phyloP scores from a whole-genome alignment of 371 early-diverging fungal genomes.

The Mucor velutinosus region DNA sequence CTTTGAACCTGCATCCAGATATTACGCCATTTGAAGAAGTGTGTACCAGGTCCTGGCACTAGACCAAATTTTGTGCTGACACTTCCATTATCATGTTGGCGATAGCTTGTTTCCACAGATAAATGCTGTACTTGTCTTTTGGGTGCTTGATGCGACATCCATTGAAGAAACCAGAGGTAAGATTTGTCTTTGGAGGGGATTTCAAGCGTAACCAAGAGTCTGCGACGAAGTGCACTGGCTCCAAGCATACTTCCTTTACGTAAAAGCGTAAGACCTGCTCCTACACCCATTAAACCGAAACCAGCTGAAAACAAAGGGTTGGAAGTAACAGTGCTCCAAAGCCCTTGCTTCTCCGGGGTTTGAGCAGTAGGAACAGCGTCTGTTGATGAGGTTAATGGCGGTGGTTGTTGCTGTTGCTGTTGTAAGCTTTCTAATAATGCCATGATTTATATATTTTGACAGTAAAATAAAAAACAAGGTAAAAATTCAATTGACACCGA shows the following conservation, averaged over 20 bases:
- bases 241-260: constrained; percentile 73
- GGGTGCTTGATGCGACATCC: constrained; percentile 78
- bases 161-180: constrained; percentile 93
- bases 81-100: constrained; percentile 91
- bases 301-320: constrained; percentile 97
- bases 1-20: constrained; percentile 91
- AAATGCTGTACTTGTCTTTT: constrained; percentile 70
- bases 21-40: constrained; percentile 80
- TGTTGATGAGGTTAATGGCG: background rate
- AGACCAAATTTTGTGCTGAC: constrained; percentile 81
- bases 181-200: constrained; percentile 93
- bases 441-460: background rate
- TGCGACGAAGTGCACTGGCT: constrained; percentile 71
- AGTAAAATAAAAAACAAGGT: background rate
- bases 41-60: constrained; percentile 93
- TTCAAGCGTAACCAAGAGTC: constrained; percentile 88
- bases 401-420: background rate
- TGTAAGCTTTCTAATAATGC: background rate
- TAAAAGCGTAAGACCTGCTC: constrained; percentile 81
- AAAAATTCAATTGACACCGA: too few relatives aligned
- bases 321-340: constrained; percentile 37
- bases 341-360: constrained; percentile 7
- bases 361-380: background rate
- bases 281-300: constrained; percentile 91
- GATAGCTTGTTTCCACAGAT: constrained; percentile 86